A percentile compares a stretch with the other conserved stretches of the same genome.
phyloP scores from a whole-genome alignment of 768 basidiomycete species.

The Serendipita sp. region DNA sequence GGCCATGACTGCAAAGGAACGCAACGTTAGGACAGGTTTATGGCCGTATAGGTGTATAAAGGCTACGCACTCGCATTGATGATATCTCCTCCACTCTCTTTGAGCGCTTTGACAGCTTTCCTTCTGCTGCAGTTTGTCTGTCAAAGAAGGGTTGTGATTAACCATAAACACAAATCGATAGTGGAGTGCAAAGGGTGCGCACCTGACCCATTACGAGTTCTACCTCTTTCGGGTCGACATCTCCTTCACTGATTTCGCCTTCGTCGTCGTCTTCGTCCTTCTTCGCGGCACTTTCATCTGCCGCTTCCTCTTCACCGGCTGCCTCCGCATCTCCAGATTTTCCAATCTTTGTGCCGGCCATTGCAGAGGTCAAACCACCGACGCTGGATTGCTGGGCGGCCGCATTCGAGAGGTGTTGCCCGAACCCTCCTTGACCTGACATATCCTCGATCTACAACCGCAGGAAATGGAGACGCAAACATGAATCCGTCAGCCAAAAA shows the following conservation, averaged over 20 bases:
- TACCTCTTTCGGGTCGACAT: conserved; percentile 86
- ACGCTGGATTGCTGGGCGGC: conserved; percentile 55
- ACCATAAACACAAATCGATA: background rate
- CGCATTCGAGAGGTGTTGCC: conserved; percentile 45
- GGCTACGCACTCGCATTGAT: conserved; percentile 83
- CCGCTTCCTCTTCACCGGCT: conserved; percentile 73
- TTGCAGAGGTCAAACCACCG: conserved; percentile 29
- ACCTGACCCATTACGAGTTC: conserved; percentile 72
- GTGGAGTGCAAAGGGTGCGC: background rate
- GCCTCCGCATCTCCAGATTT: conserved; percentile 43
- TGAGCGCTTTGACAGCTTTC: conserved; percentile 80
- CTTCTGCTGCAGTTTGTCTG: conserved; percentile 82
- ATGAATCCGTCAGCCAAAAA: no score
- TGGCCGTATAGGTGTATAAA: background rate
- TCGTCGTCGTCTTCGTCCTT: conserved; percentile 79
- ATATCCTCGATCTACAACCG: conserved; percentile 72
- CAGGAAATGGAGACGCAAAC: no score
- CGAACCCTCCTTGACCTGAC: conserved; percentile 14
- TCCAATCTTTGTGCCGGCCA: conserved; percentile 17
- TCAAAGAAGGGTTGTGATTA: background rate
- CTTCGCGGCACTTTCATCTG: conserved; percentile 62
- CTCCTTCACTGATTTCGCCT: conserved; percentile 69
- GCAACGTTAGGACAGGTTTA: background rate
- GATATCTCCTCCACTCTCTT: conserved; percentile 83
- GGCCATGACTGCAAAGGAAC: conserved; percentile 55